Evolutionary conservation across 2,329 filamentous ascomycete genomes (phyloP), one percentile per base, ranked within the genome.

Genomic region (Neopestalotiopsis sp.): DNA sequence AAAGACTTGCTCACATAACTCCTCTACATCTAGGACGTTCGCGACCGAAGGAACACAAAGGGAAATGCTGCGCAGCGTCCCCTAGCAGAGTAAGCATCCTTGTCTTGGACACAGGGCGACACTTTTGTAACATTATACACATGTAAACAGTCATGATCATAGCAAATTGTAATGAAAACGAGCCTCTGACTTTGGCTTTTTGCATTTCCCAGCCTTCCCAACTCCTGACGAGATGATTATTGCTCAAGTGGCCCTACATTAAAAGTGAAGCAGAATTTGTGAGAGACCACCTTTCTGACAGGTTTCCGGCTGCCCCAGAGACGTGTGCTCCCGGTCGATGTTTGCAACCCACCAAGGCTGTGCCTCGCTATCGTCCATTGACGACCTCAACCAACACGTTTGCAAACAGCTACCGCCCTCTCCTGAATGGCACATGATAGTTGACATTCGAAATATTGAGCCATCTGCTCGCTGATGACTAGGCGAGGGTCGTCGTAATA

Each of bases 131-230:
- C 24, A 59, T n/a, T 56, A 56, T 59, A 5, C 24, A 59, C 17
- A 4, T 59, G 57, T n/a, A 59, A 24, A 59, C 30, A 59, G 30
- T 32, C 57, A 28, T 10, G n/a, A 20, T 40, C 32, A 34, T 38
- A 34, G 34, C 59, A 42, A 30, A 40, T 34, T 20, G 59, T 20
- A 34, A 20, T 38, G 12, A 20, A 34, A 34, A 13, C 14, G 32
- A 62, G 59, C 59, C 59, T 62, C 59, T 40, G 30, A 38, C 5
- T 40, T 30, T 40, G 59, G 59, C 59, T 12, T 38, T 62, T 62
- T 62, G 30, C 24, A 30, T 34, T 62, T 12, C 59, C 59, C 24
- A 34, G 14, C 59, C 59, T 30, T 62, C 59, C 28, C 14, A 62
- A 62, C 59, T 62, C 59, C 59, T n/a, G 59, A 20, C 30, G 32